Evolutionary conservation across 129 eudicot species (phyloP).

Genomic region (Centella asiatica): DNA sequence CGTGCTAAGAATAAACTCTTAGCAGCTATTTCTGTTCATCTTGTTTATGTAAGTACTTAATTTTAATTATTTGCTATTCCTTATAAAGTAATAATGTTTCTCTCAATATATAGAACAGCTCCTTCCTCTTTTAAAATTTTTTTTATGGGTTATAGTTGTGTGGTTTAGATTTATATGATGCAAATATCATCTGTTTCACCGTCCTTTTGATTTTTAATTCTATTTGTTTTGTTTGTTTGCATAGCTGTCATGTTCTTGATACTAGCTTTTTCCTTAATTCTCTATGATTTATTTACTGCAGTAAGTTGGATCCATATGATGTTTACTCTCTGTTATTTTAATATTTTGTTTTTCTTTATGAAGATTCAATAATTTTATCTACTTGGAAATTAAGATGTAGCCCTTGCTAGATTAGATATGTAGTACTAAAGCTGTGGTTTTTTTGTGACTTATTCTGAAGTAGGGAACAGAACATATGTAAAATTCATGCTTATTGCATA

Average conservation of each 20-base stretch:
- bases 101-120: too few relatives aligned
- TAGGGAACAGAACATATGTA: constrained; percentile 1
- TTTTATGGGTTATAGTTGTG: background rate
- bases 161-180: background rate
- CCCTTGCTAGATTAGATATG: background rate
- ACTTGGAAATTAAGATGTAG: background rate
- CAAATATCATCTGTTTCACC: background rate
- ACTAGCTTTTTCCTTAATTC: background rate
- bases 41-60: too few relatives aligned
- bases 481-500: constrained; percentile 5
- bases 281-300: background rate
- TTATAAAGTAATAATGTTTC: too few relatives aligned
- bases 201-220: background rate
- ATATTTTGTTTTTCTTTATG: too few relatives aligned
- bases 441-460: background rate
- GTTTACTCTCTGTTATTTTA: too few relatives aligned
- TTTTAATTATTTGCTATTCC: too few relatives aligned
- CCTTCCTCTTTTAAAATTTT: too few relatives aligned
- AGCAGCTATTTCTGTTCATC: too few relatives aligned
- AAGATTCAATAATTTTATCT: background rate
- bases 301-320: background rate
- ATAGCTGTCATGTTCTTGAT: background rate
- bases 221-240: background rate
- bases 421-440: background rate
- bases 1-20: too few relatives aligned